Evolutionary conservation across 768 basidiomycete genomes (phyloP).

Genomic region (Leucosporidium creatinivorum): DNA sequence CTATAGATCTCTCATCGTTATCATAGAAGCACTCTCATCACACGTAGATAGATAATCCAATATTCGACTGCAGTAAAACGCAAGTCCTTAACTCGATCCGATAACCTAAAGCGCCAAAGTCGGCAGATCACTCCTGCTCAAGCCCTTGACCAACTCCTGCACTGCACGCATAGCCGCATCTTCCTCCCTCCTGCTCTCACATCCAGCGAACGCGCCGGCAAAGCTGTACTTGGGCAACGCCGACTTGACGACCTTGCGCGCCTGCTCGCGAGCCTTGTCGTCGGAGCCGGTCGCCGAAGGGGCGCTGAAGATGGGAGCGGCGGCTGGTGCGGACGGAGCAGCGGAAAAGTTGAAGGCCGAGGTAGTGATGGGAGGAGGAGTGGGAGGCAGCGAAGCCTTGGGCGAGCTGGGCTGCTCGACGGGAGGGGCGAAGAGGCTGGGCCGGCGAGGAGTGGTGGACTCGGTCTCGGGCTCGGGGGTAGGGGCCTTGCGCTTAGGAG

Average conservation of each 20-base stretch:
- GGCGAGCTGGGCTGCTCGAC: background rate
- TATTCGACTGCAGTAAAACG: no score
- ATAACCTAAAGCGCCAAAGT: background rate
- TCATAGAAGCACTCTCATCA: no score
- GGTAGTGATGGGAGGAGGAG: background rate
- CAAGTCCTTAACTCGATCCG: background rate
- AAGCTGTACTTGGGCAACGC: background rate
- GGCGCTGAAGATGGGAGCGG: background rate
- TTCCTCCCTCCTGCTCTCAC: background rate
- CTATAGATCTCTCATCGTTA: no score
- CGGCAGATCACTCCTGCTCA: background rate
- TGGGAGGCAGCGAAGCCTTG: background rate
- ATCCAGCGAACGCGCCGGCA: background rate
- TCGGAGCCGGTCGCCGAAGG: background rate
- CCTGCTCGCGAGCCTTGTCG: background rate
- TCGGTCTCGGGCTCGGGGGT: no score
- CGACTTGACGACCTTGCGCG: background rate
- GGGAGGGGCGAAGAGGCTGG: background rate
- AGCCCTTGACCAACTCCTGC: background rate
- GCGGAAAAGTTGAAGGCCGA: background rate
- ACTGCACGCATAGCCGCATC: background rate
- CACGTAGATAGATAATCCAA: no score
- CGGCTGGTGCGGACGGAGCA: background rate
- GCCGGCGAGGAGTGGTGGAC: background rate
- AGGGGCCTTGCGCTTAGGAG: no score